Percentiles rank a stretch among this genome's conserved stretches.
Evolutionary conservation across 2,329 filamentous ascomycete genomes (phyloP).

Genomic region (Aulographum hederae): DNA sequence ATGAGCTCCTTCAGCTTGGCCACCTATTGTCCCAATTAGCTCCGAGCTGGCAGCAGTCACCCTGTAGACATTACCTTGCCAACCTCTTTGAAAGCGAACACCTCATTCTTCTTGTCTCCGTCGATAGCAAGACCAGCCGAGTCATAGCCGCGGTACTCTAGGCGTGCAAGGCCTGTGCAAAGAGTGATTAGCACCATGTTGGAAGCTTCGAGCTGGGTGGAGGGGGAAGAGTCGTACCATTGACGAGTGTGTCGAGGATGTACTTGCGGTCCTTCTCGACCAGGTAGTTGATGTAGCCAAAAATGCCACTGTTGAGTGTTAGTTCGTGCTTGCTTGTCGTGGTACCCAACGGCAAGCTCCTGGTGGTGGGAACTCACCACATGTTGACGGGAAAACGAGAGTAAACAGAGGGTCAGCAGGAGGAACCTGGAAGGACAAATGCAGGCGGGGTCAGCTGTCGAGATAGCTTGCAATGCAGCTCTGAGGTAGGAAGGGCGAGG

Average conservation of each 20-base stretch:
- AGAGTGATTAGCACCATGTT: not conserved
- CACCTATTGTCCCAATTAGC: too few relatives aligned
- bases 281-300: conserved; percentile 98
- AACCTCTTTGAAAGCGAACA: conserved; percentile 95
- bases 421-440: too few relatives aligned
- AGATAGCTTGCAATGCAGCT: too few relatives aligned
- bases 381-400: too few relatives aligned
- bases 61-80: too few relatives aligned
- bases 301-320: conserved; percentile 81
- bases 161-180: conserved; percentile 60
- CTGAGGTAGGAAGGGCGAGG: too few relatives aligned
- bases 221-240: conserved; percentile 44
- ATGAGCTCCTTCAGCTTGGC: conserved; percentile 91
- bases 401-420: too few relatives aligned
- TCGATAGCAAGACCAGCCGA: conserved; percentile 91
- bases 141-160: conserved; percentile 98
- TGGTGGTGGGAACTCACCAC: too few relatives aligned
- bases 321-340: too few relatives aligned
- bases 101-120: conserved; percentile 97
- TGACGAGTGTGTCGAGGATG: conserved; percentile 89
- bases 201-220: not conserved
- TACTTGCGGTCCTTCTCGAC: conserved; percentile 97
- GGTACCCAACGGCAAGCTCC: too few relatives aligned
- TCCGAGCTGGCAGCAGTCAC: too few relatives aligned
- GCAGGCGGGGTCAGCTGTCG: too few relatives aligned